These are phyloP conservation scores for Spergularia bocconei DNA, from an alignment of 148 eudicot species.

Conservation along the genomic window DNA sequence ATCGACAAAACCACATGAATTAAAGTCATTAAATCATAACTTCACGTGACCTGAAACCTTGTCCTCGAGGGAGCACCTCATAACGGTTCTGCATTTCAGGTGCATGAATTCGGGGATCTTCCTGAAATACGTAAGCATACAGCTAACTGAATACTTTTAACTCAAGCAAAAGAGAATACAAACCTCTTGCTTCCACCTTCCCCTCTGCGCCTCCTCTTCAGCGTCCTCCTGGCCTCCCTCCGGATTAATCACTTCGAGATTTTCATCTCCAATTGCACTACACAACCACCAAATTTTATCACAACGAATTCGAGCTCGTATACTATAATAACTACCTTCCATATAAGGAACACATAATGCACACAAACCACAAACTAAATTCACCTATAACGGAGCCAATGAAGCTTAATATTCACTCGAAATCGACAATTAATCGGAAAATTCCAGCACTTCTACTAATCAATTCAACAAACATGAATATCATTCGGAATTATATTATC, in stretches of 20 bases:
- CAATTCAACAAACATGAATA: background rate
- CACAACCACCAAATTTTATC: background rate
- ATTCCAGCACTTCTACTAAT: background rate
- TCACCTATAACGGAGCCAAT: background rate
- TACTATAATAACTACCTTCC: background rate
- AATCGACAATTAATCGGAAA: background rate
- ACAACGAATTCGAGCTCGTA: background rate
- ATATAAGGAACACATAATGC: background rate
- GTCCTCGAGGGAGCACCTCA: background rate
- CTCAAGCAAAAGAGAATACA: background rate
- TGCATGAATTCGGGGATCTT: background rate
- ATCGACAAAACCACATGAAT: background rate
- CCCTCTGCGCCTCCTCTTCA: constrained; percentile 86
- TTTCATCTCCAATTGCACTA: constrained; percentile 78
- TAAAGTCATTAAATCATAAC: background rate
- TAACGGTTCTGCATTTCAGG: background rate
- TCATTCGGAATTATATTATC: too few species aligned
- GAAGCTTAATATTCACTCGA: background rate
- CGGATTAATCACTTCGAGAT: constrained; percentile 90
- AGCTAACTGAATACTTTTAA: background rate
- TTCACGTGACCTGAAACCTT: background rate
- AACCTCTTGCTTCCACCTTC: constrained; percentile 95
- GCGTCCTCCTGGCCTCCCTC: constrained; percentile 93
- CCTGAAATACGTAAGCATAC: background rate
- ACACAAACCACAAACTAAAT: background rate